Evolutionary conservation across 805 yeast genomes (phyloP).

Genomic region (Nakazawaea wyomingensis): DNA sequence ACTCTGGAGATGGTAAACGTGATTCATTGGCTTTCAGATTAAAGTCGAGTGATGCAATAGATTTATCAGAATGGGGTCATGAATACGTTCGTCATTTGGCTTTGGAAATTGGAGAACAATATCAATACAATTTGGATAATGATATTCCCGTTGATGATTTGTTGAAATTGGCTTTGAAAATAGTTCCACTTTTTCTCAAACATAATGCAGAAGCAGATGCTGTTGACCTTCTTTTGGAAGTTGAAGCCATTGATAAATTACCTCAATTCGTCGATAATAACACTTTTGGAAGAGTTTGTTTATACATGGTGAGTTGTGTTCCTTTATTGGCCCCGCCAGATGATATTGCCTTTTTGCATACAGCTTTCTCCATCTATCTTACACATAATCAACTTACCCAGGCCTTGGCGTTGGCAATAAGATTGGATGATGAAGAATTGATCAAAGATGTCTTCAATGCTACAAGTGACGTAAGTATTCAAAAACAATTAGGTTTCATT

Average conservation of each 20-base stretch:
- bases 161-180: conserved; percentile 61
- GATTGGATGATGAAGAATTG: conserved; percentile 76
- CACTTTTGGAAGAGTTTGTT: conserved; percentile 84
- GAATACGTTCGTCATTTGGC: conserved; percentile 96
- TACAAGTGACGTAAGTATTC: conserved; percentile 65
- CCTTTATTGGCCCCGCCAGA: conserved; percentile 95
- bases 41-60: conserved; percentile 26
- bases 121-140: conserved; percentile 41
- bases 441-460: conserved; percentile 79
- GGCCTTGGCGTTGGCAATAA: conserved; percentile 84
- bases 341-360: conserved; percentile 76
- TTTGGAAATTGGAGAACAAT: conserved; percentile 87
- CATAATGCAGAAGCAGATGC: conserved; percentile 99
- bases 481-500: conserved; percentile 88
- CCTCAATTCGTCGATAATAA: conserved; percentile 80
- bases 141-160: conserved; percentile 30
- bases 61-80: conserved; percentile 87
- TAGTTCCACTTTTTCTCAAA: conserved; percentile 84
- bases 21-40: conserved; percentile 81
- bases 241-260: conserved; percentile 79
- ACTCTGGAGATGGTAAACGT: conserved; percentile 72
- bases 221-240: conserved; percentile 84
- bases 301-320: conserved; percentile 94
- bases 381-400: conserved; percentile 77
- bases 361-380: conserved; percentile 83